Base-by-base conservation (phyloP, 2,329 filamentous ascomycete species). In the Paraphaeosphaeria minitans region DNA sequence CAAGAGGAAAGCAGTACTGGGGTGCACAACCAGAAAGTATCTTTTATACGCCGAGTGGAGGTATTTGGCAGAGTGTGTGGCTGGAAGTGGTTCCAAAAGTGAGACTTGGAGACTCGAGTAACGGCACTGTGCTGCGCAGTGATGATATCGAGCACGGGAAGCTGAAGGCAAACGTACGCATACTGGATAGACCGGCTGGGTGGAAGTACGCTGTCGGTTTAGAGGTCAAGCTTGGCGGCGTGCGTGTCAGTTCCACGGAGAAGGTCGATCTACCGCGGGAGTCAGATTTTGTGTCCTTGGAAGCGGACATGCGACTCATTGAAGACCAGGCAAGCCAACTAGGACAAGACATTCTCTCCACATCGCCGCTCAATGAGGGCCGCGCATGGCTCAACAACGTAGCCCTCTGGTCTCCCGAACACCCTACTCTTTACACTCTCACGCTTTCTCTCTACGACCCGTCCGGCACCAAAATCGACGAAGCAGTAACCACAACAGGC, bases 1-100 rank as follows among this genome's bases (percentile, higher is more conserved):
- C 86, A 1, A 80, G 88, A 33, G 88, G 88, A 0, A 90, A 90
- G 71, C 88, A 90, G 72, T 87, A 87, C 67, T 88, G 85, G 85
- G 82, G 80, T 3, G 82, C 84, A 1, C 80, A 85, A 70, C 84
- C 85, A 0, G 85, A 88, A 69, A 84, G 82, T 53, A 86, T 86
- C 65, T 86, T 85, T 66, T 86, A 86, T 66, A 85, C 83, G 0
- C 84, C 84, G 0, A 83, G 82, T 9, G 82, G 82, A 29, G 84
- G 84, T 24, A 84, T 86, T 57, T 86, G 84, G 84, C 84, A 86
- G 69, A 80, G 76, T 16, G 84, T 86, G 3, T 85, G 83, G 81
- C 72, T 85, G 2, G 86, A 88, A 63, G 79, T 80, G 42, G 84
- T 86, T 1, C 85, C 86, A 1, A 57, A 73, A 0, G 77, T 80